A percentile compares a stretch with the other conserved stretches of the same genome.
phyloP scores from a whole-genome alignment of 768 basidiomycete species.

The Candolleomyces eurysporus region DNA sequence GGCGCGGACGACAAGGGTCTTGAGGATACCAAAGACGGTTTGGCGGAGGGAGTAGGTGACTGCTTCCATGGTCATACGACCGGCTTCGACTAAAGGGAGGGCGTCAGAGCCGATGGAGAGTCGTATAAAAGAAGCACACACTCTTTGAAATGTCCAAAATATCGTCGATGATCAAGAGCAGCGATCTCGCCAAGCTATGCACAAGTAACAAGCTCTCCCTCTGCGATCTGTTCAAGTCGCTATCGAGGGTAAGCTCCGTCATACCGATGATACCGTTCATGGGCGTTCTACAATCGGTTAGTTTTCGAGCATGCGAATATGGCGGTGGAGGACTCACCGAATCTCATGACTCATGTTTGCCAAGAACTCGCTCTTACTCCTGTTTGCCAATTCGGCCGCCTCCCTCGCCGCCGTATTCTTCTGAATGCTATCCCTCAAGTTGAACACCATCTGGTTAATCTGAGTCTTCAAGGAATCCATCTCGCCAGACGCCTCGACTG shows the following conservation, averaged over 20 bases:
- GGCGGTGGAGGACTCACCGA: conserved; percentile 49
- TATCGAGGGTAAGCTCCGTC: conserved; percentile 97
- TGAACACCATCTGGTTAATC: conserved; percentile 99
- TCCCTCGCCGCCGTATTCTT: conserved; percentile 98
- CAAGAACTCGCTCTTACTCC: conserved; percentile 96
- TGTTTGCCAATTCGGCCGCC: conserved; percentile 96
- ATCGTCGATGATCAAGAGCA: conserved; percentile 97
- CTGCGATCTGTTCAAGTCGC: conserved; percentile 91
- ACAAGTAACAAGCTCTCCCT: conserved; percentile 94
- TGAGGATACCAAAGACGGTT: conserved; percentile 95
- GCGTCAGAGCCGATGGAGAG: conserved; percentile 9
- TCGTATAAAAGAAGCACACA: conserved; percentile 43
- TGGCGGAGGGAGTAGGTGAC: conserved; percentile 98
- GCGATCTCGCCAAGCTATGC: conserved; percentile 88
- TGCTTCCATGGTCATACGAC: conserved; percentile 99
- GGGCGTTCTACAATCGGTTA: conserved; percentile 80
- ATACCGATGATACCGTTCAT: conserved; percentile 99
- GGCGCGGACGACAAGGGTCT: conserved; percentile 96
- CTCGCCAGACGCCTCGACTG: conserved; percentile 96
- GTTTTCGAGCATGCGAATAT: neutral
- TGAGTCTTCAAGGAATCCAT: conserved; percentile 99
- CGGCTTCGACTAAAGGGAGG: conserved; percentile 78
- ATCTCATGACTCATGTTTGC: conserved; percentile 99
- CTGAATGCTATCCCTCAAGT: conserved; percentile 93
- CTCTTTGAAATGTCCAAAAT: conserved; percentile 99